Evolutionary conservation across 2,329 filamentous ascomycete species (phyloP).

Genomic region (Pseudocercospora fuligena): DNA sequence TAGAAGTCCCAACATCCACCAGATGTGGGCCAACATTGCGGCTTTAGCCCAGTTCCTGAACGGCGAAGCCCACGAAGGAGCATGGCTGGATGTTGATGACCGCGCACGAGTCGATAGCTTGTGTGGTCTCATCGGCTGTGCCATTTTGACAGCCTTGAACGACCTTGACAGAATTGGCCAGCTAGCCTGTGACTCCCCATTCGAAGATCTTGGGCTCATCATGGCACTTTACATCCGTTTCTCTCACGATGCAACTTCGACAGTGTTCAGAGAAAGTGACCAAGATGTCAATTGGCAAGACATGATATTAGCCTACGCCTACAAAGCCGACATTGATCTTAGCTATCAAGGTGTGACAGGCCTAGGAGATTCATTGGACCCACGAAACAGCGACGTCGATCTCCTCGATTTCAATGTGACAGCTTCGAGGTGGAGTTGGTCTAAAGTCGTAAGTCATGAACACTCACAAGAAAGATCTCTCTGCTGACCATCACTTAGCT

Average conservation of each 20-base stretch:
- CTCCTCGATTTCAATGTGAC: conserved; percentile 7
- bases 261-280: neutral
- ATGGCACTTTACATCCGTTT: neutral
- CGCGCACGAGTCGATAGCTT: conserved; percentile 4
- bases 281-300: conserved; percentile 9
- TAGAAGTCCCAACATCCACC: conserved; percentile 10
- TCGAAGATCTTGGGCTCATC: neutral
- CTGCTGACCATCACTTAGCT: neutral
- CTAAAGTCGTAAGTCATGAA: neutral
- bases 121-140: conserved; percentile 4
- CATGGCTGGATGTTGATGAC: conserved; percentile 15
- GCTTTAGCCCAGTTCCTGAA: conserved; percentile 16
- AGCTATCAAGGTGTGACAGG: conserved; percentile 1
- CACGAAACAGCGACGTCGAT: neutral
- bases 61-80: neutral
- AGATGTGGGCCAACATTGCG: conserved; percentile 18
- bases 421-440: conserved; percentile 11
- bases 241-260: neutral
- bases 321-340: conserved; percentile 17
- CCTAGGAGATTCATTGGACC: neutral
- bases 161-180: conserved; percentile 8
- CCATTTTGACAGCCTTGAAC: conserved; percentile 13
- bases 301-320: conserved; percentile 12
- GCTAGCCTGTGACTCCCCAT: conserved; percentile 13
- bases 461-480: neutral